Evolutionary conservation across 23 red algal genomes (phyloP).

Genomic region (Gracilariopsis chorda): DNA sequence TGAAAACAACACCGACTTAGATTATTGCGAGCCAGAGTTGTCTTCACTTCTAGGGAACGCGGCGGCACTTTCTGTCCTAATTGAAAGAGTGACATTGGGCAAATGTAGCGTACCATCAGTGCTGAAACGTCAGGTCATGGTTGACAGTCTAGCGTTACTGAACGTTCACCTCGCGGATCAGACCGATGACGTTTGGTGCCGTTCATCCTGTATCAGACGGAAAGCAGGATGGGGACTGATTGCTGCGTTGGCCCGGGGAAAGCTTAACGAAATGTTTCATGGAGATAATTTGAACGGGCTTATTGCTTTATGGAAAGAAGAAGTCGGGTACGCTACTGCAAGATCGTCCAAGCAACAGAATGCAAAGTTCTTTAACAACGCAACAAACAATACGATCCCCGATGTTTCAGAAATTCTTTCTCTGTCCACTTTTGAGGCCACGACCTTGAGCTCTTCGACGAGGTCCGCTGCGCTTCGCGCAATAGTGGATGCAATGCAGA

Average conservation of each 20-base stretch:
- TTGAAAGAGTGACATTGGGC: conserved; percentile 31
- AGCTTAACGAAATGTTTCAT: conserved; percentile 36
- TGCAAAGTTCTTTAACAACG: not conserved
- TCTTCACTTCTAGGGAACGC: conserved; percentile 54
- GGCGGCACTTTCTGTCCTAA: conserved; percentile 45
- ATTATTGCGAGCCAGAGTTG: conserved; percentile 6
- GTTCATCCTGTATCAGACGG: not conserved
- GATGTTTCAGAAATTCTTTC: conserved; percentile 1
- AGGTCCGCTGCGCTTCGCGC: conserved; percentile 51
- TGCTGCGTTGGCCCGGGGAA: conserved; percentile 14
- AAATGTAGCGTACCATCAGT: conserved; percentile 40
- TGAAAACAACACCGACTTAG: not conserved
- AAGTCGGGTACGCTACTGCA: conserved; percentile 21
- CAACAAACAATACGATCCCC: not conserved
- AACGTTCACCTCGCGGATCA: conserved; percentile 24
- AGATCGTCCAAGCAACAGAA: not conserved
- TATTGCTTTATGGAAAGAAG: conserved; percentile 40
- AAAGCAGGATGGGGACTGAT: conserved; percentile 50
- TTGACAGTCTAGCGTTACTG: conserved; percentile 39
- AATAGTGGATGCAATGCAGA: conserved; percentile 19
- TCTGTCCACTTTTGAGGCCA: not conserved
- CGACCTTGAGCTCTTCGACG: not conserved
- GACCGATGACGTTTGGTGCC: not conserved
- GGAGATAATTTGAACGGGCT: conserved; percentile 8
- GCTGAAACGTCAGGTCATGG: conserved; percentile 19